Percentiles rank a stretch among this genome's conserved stretches.
Conservation (phyloP, 1,284 basidiomycete genomes). For the Austroboletus rostrupii region DNA sequence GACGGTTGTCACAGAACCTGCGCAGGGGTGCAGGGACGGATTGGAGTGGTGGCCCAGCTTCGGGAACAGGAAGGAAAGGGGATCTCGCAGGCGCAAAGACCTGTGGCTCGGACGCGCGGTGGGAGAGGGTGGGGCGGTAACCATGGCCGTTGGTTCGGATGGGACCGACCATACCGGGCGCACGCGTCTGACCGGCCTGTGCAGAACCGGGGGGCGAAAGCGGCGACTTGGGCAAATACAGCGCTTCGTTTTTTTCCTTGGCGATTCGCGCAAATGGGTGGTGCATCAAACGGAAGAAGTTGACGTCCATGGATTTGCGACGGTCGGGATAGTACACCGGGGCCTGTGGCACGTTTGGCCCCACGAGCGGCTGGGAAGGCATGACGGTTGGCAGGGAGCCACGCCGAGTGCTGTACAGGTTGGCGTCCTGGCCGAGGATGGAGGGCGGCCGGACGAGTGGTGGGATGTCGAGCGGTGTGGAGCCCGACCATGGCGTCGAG, state of each 20-base stretch:
- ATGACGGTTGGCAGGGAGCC: slow-evolving; percentile 50
- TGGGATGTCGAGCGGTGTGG: slow-evolving; percentile 29
- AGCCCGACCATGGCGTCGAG: slow-evolving; percentile 37
- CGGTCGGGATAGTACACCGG: slow-evolving; percentile 35
- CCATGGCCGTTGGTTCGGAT: slow-evolving; percentile 19
- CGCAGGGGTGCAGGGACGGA: slow-evolving; percentile 14
- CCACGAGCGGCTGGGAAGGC: slow-evolving; percentile 35
- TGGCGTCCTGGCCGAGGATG: slow-evolving; percentile 21
- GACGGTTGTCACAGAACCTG: slow-evolving; percentile 41
- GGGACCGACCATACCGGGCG: slow-evolving; percentile 16
- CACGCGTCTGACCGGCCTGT: slow-evolving; percentile 25
- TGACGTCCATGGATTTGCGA: slow-evolving; percentile 58
- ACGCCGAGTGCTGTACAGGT: slow-evolving; percentile 32
- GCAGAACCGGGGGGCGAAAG: slow-evolving; percentile 29
- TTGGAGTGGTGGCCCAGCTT: slow-evolving; percentile 16
- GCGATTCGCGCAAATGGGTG: slow-evolving; percentile 64
- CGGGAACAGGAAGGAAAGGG: slow-evolving; percentile 27
- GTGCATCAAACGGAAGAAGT: slow-evolving; percentile 52
- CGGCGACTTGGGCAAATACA: slow-evolving; percentile 39
- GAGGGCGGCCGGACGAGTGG: slow-evolving; percentile 17
- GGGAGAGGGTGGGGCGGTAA: slow-evolving; percentile 34
- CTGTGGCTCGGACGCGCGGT: slow-evolving; percentile 43
- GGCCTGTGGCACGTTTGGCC: slow-evolving; percentile 15
- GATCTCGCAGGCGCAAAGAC: slow-evolving; percentile 32
- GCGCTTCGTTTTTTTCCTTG: slow-evolving; percentile 49